Conservation (phyloP, 2,329 filamentous ascomycete genomes). For the Pyricularia pennisetigena region DNA sequence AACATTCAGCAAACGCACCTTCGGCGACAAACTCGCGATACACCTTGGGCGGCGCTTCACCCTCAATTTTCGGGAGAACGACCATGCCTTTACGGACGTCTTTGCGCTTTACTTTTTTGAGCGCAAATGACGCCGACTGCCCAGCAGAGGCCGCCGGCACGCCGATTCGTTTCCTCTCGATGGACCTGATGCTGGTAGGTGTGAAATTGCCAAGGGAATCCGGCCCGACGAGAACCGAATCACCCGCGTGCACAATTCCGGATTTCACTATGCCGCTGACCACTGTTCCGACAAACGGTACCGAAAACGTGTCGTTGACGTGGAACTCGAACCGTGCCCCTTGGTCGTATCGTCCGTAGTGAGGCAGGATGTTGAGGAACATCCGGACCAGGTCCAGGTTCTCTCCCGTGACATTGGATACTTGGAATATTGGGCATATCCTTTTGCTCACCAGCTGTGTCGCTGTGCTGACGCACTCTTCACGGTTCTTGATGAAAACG, state of each 20-base stretch:
- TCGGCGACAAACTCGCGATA: constrained; percentile 71
- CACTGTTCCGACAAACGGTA: constrained; percentile 93
- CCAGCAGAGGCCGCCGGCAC: constrained; percentile 85
- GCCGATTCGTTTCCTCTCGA: constrained; percentile 85
- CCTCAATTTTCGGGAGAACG: constrained; percentile 74
- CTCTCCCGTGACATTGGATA: constrained; percentile 94
- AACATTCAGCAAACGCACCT: constrained; percentile 33
- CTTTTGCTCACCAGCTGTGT: constrained; percentile 92
- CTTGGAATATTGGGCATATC: constrained; percentile 95
- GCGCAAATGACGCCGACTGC: constrained; percentile 83
- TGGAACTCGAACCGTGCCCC: constrained; percentile 89
- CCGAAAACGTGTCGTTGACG: constrained; percentile 95
- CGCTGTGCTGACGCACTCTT: constrained; percentile 90
- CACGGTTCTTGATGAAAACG: constrained; percentile 83
- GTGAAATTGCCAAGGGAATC: constrained; percentile 86
- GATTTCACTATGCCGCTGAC: constrained; percentile 89
- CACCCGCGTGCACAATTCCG: constrained; percentile 82
- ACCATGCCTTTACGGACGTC: constrained; percentile 98
- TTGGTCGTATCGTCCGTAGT: constrained; percentile 85
- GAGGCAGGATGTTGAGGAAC: constrained; percentile 90
- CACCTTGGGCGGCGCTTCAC: constrained; percentile 59
- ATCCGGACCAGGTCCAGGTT: constrained; percentile 82
- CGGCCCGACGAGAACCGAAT: constrained; percentile 79
- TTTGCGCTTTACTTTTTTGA: constrained; percentile 79
- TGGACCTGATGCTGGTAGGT: constrained; percentile 77